Base-by-base conservation (phyloP, 2,329 filamentous ascomycete species). In the Rasamsonia emersonii region DNA sequence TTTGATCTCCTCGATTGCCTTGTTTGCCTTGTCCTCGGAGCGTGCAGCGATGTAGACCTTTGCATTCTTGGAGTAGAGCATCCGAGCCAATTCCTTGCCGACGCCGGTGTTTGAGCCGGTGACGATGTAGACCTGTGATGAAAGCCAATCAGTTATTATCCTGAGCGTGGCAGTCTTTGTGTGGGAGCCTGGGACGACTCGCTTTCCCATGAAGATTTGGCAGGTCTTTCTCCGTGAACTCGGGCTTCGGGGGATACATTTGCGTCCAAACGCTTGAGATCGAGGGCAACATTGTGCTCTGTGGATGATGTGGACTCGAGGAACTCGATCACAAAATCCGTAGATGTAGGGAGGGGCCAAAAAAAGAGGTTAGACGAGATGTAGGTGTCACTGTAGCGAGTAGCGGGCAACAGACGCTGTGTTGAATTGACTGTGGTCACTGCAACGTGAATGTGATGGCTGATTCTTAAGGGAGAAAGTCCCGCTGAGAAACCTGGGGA, bases 21-120 rank as follows among this genome's bases (percentile, higher is more conserved):
- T 41, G 10, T 40, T 38, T 2, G 58, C 55, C 40, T 65, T 67
- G 4, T 51, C 45, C 30, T 57, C 46, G 2, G 57, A 59, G 14
- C 66, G 59, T 2, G 57, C 62, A 9, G 59, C 56, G 13, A 68
- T 41, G 41, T 65, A 69, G 21, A 69, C 59, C 30, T 54, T 65
- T 19, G 58, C 66, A 37, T 61, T 58, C 20, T 58, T 51, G 16
- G 43, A 39, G 43, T 62, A 66, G 21, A 67, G 59, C 24, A 65
- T 56, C 16, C 47, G 43, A 9, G 53, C 49, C 1, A 64, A 43
- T 21, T 61, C 54, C 33, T 58, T 53, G 32, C 64, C 63, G 3
- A 66, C 42, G 3, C 63, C 64, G 24, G 51, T 50, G 30, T 50
- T 45, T 18, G 50, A 44, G 9, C 60, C 61, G 3, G 61, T 62